A percentile compares a stretch with the other conserved stretches of the same genome.
phyloP scores from a whole-genome alignment of 2,329 filamentous ascomycete species.

The Ophiognomonia clavigignenti-juglandacearum region DNA sequence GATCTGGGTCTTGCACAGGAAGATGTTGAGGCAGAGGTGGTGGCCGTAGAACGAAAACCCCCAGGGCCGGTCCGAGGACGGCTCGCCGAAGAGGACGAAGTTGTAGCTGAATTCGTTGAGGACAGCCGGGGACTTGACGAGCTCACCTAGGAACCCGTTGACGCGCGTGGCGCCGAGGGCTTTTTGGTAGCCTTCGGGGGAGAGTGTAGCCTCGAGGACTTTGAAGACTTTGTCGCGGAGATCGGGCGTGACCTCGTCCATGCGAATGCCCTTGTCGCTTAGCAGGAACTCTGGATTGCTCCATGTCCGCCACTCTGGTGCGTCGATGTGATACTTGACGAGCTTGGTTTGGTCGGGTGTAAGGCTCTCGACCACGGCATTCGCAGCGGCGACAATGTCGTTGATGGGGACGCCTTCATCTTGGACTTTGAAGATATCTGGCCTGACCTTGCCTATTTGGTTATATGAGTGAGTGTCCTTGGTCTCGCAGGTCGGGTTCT shows the following conservation, averaged over 20 bases:
- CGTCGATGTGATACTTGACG: conserved; percentile 59
- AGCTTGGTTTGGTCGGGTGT: conserved; percentile 41
- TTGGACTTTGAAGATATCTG: conserved; percentile 51
- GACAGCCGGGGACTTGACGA: conserved; percentile 56
- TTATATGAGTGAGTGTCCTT: not conserved
- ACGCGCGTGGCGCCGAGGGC: conserved; percentile 66
- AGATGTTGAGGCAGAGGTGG: conserved; percentile 69
- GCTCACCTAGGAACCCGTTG: conserved; percentile 69
- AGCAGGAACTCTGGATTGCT: conserved; percentile 71
- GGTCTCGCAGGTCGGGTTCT: too few species aligned
- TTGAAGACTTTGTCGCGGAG: conserved; percentile 46
- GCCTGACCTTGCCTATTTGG: conserved; percentile 44
- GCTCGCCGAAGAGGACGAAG: conserved; percentile 64
- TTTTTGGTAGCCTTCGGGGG: conserved; percentile 67
- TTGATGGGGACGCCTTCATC: conserved; percentile 61
- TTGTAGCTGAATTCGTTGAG: conserved; percentile 77
- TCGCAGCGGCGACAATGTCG: conserved; percentile 47
- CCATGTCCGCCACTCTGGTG: conserved; percentile 66
- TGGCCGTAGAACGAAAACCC: conserved; percentile 75
- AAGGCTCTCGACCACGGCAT: conserved; percentile 41
- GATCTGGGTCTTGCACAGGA: conserved; percentile 61
- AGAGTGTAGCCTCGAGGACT: conserved; percentile 55
- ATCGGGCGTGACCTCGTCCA: conserved; percentile 51
- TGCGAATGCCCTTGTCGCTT: conserved; percentile 62
- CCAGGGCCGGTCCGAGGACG: conserved; percentile 56